These are phyloP conservation scores for Penicillium nordicum DNA, from an alignment of 2,329 filamentous ascomycete species.

Conservation along the genomic window DNA sequence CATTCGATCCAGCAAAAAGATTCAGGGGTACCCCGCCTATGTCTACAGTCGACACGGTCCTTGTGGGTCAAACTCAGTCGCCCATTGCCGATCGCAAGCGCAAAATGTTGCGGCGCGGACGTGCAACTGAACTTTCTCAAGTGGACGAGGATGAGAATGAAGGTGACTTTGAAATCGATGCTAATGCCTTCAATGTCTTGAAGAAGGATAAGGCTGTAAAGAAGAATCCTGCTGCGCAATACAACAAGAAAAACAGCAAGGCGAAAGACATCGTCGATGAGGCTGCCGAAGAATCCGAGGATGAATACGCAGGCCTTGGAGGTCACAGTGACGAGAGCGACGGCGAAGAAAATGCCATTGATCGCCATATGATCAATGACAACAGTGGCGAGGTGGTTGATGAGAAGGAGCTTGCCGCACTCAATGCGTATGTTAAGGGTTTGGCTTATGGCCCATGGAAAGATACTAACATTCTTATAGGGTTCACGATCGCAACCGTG, in stretches of 20 bases:
- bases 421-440: constrained; percentile 72
- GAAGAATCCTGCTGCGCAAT: constrained; percentile 54
- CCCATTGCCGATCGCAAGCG: constrained; percentile 63
- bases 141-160: constrained; percentile 42
- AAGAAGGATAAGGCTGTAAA: constrained; percentile 63
- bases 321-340: constrained; percentile 85
- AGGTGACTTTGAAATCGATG: constrained; percentile 36
- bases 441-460: constrained; percentile 1
- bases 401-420: constrained; percentile 75
- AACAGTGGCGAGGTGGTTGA: constrained; percentile 72
- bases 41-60: constrained; percentile 69
- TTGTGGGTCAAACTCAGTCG: constrained; percentile 56
- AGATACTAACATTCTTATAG: constrained; percentile 45
- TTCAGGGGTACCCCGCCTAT: constrained; percentile 60
- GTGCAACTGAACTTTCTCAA: constrained; percentile 44
- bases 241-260: constrained; percentile 81
- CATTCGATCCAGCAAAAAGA: constrained; percentile 63
- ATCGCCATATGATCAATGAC: constrained; percentile 89
- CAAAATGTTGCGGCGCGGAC: constrained; percentile 50
- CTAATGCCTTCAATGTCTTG: constrained; percentile 67
- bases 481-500: constrained; percentile 71
- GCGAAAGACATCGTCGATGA: constrained; percentile 86
- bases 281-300: constrained; percentile 94
- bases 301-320: constrained; percentile 93
- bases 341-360: constrained; percentile 69